These are phyloP conservation scores for Coleophoma crateriformis DNA, from an alignment of 2,329 filamentous ascomycete genomes.

Conservation along the genomic window DNA sequence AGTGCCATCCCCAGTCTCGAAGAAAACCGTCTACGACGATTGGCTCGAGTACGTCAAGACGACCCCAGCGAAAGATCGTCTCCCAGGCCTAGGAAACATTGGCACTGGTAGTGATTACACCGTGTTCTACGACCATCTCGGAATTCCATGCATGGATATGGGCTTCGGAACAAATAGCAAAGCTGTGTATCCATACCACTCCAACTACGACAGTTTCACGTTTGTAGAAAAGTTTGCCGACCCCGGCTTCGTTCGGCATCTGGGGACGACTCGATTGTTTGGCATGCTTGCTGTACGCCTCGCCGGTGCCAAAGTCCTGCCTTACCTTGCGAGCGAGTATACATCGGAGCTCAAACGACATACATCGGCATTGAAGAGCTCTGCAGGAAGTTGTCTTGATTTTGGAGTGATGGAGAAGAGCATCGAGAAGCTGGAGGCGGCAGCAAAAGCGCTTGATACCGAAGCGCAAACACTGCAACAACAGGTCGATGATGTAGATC, in stretches of 20 bases:
- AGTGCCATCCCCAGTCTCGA: conserved; percentile 15
- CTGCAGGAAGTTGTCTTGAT: background rate
- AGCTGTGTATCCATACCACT: conserved; percentile 68
- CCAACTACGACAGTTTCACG: conserved; percentile 74
- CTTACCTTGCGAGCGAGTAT: conserved; percentile 37
- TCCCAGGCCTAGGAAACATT: conserved; percentile 30
- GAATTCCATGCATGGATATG: conserved; percentile 44
- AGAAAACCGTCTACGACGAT: conserved; percentile 24
- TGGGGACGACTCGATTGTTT: conserved; percentile 46
- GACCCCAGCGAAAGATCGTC: conserved; percentile 33
- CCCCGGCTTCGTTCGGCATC: conserved; percentile 47
- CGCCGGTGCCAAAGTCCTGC: conserved; percentile 38
- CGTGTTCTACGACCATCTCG: conserved; percentile 50
- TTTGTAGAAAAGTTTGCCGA: conserved; percentile 80
- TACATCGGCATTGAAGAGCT: background rate
- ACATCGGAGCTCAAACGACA: background rate
- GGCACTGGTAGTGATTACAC: conserved; percentile 62
- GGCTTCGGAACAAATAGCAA: conserved; percentile 35
- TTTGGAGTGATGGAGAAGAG: background rate
- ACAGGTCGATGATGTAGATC: background rate
- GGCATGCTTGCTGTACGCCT: conserved; percentile 38
- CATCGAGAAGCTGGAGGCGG: background rate
- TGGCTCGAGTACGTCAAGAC: conserved; percentile 32
- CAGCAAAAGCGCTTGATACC: background rate
- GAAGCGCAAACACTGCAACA: background rate